Evolutionary conservation across 495 filamentous ascomycete species (phyloP).

Genomic region (Aspergillus incahuasiensis): DNA sequence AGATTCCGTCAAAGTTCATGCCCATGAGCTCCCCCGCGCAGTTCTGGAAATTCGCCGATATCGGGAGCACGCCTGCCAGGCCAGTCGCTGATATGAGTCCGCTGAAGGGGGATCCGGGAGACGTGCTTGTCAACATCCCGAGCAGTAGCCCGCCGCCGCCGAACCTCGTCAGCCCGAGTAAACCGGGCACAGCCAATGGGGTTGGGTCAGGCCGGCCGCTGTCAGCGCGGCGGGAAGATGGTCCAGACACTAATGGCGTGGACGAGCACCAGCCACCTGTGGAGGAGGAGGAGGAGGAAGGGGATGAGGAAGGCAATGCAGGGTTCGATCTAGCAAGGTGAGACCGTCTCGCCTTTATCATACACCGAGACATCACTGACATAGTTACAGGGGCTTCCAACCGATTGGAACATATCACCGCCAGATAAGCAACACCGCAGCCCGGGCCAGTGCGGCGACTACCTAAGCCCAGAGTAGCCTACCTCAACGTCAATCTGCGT

Average conservation of each 20-base stretch:
- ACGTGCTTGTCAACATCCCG: conserved; percentile 49
- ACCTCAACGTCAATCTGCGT: too few species aligned
- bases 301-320: conserved; percentile 52
- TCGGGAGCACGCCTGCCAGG: conserved; percentile 73
- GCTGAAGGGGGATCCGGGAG: conserved; percentile 45
- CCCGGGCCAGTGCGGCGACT: conserved; percentile 30
- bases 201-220: conserved; percentile 32
- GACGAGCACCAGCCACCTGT: not conserved
- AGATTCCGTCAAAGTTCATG: conserved; percentile 90
- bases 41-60: conserved; percentile 81
- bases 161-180: conserved; percentile 44
- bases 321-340: conserved; percentile 66
- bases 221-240: conserved; percentile 27
- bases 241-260: conserved; percentile 7
- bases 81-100: conserved; percentile 58
- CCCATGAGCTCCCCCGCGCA: conserved; percentile 93
- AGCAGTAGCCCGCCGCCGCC: conserved; percentile 62
- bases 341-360: conserved; percentile 15
- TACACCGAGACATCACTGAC: conserved; percentile 11
- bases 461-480: too few species aligned
- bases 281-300: conserved; percentile 23
- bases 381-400: conserved; percentile 58
- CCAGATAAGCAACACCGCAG: conserved; percentile 43
- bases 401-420: conserved; percentile 65
- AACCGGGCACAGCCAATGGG: conserved; percentile 38